These are phyloP conservation scores for Candida corydali DNA, from an alignment of 805 yeast species.

Conservation along the genomic window DNA sequence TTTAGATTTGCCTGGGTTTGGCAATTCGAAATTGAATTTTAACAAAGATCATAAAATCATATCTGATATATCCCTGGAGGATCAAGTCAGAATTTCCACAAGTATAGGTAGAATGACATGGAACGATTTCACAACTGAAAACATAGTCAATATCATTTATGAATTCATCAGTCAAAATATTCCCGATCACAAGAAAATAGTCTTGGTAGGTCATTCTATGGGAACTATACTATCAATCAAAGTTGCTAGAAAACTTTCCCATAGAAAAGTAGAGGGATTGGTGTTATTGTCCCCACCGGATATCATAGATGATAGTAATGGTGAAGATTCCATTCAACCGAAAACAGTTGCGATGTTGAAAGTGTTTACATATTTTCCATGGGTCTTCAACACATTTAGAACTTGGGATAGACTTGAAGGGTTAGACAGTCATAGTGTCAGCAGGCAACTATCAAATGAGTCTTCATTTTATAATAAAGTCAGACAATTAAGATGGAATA, in stretches of 20 bases:
- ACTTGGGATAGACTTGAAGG: slow-evolving; percentile 62
- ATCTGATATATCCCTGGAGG: slow-evolving; percentile 24
- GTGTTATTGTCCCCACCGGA: slow-evolving; percentile 50
- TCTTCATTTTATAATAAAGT: slow-evolving; percentile 38
- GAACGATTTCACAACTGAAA: slow-evolving; percentile 40
- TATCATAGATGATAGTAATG: slow-evolving; percentile 20
- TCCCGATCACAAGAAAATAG: slow-evolving; percentile 37
- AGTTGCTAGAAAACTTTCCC: slow-evolving; percentile 34
- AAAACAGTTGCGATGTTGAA: slow-evolving; percentile 2
- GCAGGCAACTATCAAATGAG: slow-evolving; percentile 41
- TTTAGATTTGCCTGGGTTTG: slow-evolving; percentile 88
- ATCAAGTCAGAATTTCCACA: slow-evolving; percentile 25
- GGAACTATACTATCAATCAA: slow-evolving; percentile 58
- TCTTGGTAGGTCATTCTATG: slow-evolving; percentile 70
- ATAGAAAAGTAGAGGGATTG: slow-evolving; percentile 41
- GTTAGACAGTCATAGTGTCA: slow-evolving; percentile 55
- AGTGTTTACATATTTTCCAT: slow-evolving; percentile 36
- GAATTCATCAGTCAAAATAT: slow-evolving; percentile 35
- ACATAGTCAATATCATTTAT: slow-evolving; percentile 35
- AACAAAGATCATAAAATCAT: slow-evolving; percentile 12
- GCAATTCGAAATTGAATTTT: slow-evolving; percentile 39
- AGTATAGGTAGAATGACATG: slow-evolving; percentile 29
- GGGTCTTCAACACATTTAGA: slow-evolving; percentile 52
- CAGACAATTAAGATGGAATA: slow-evolving; percentile 67
- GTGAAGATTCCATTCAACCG: not conserved